Evolutionary conservation across 345 rosid genomes (phyloP).

Genomic region (Eucalyptus erythrocorys): DNA sequence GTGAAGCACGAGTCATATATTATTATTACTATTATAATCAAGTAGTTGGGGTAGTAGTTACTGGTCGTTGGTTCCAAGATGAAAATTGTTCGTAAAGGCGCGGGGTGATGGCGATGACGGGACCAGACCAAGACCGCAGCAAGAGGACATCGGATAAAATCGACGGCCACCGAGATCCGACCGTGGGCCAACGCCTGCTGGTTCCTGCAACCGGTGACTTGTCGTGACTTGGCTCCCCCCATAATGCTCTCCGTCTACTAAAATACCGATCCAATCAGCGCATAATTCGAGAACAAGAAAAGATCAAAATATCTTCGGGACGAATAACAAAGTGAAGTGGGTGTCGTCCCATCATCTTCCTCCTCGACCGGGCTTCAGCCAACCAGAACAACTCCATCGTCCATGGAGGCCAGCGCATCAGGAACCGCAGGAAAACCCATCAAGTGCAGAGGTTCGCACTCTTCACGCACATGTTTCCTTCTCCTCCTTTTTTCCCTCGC

Average conservation of each 20-base stretch:
- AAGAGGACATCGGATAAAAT: background rate
- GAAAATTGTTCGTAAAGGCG: background rate
- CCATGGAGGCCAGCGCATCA: background rate
- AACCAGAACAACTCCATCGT: background rate
- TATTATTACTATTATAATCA: background rate
- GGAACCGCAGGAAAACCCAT: conserved; percentile 25
- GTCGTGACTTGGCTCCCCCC: fast-evolving
- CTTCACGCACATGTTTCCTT: background rate
- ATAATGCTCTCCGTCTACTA: background rate
- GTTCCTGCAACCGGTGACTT: no score
- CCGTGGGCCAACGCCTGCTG: background rate
- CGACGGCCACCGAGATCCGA: background rate
- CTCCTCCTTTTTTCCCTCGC: no score
- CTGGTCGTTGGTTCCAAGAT: background rate
- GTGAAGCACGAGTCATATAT: no score
- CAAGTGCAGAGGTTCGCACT: conserved; percentile 38
- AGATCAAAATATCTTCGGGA: background rate
- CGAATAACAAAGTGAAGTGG: background rate
- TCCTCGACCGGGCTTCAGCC: background rate
- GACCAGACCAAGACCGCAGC: background rate
- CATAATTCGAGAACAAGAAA: background rate
- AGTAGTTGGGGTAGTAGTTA: background rate
- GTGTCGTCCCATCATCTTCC: background rate
- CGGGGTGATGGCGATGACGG: background rate
- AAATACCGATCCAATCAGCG: fast-evolving